These are phyloP conservation scores for Gypsophila paniculata DNA, from an alignment of 179 eudicot genomes.

Conservation along the genomic window DNA sequence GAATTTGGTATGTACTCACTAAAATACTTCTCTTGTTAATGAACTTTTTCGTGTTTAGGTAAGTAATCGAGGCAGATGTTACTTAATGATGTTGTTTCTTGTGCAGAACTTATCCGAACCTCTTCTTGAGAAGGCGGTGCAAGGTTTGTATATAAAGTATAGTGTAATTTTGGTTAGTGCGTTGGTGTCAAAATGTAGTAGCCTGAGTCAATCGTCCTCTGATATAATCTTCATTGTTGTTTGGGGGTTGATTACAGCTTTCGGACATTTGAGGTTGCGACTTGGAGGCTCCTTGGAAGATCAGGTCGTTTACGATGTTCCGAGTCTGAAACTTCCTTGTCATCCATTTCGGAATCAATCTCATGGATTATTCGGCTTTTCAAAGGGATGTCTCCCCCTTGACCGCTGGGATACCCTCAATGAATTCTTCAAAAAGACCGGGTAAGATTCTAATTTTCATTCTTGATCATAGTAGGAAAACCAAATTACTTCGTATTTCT, in stretches of 20 bases:
- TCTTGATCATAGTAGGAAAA: neutral
- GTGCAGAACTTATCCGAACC: conserved; percentile 75
- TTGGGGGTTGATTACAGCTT: conserved; percentile 44
- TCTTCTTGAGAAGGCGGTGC: conserved; percentile 61
- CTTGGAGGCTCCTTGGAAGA: conserved; percentile 96
- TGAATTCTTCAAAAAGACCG: conserved; percentile 54
- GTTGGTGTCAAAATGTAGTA: conserved; percentile 1
- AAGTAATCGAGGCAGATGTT: neutral
- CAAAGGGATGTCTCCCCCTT: conserved; percentile 69
- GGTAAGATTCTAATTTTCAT: conserved; percentile 40
- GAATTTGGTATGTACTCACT: conserved; percentile 54
- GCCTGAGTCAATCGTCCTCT: neutral
- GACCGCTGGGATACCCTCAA: conserved; percentile 81
- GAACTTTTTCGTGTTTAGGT: neutral
- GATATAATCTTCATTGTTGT: conserved; percentile 9
- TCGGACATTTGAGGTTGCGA: conserved; percentile 67
- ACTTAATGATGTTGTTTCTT: conserved; percentile 12
- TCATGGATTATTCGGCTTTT: conserved; percentile 72
- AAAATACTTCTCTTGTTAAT: neutral
- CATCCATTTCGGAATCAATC: conserved; percentile 52
- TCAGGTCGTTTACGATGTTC: conserved; percentile 63
- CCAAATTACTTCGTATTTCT: conserved; percentile 1
- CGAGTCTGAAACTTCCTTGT: conserved; percentile 53
- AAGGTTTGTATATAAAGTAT: conserved; percentile 39
- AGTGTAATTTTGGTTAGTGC: conserved; percentile 1